Evolutionary conservation across 352 stramenopile species (phyloP), one percentile per base, ranked within the genome.

Genomic region (Globisporangium yorkense): DNA sequence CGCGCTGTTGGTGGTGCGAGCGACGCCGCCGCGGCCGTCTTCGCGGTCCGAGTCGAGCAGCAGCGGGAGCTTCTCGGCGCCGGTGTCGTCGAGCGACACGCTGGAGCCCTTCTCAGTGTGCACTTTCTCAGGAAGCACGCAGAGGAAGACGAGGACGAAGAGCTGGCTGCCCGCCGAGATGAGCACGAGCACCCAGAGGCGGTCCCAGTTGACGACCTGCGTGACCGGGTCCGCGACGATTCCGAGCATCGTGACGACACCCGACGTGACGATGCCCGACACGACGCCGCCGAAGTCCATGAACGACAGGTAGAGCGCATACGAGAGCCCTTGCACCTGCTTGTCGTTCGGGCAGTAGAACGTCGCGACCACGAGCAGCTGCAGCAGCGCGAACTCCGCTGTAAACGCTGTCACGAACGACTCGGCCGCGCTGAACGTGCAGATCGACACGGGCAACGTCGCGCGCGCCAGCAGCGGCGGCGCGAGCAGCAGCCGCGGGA

Each of bases 231-330:
- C 75, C 0, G 72, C 62, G 2, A 79, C 70, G 31, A 93, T 90
- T 0, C 81, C 84, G 8, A 93, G 53, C 16, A 64, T 52, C 15
- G 67, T 72, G 39, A 90, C 78, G 31, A 89, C 40, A 1, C 74
- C 43, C 9, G 84, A 84, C 15, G 72, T 81, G 13, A 88, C 60
- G 15, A 93, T 52, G 9, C 80, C 78, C 4, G 80, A 91, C 2
- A 90, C 57, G 29, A 92, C 80, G 29, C 81, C 84, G 16, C 84
- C 84, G 66, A 93, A 90, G 68, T 93, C 81, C 80, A 93, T 93
- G 58, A 90, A 89, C 13, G 81, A 91, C 41, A 93, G 64, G 60
- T 78, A 93, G 53, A 93, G 63, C 47, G 84, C 81, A 62, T 93
- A 93, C 48, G 84, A 88, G 31, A 93, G 66, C 3, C 84, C 84